Base-by-base conservation (phyloP, 1,139 yeast species). In the Kodamaea anthophila region DNA sequence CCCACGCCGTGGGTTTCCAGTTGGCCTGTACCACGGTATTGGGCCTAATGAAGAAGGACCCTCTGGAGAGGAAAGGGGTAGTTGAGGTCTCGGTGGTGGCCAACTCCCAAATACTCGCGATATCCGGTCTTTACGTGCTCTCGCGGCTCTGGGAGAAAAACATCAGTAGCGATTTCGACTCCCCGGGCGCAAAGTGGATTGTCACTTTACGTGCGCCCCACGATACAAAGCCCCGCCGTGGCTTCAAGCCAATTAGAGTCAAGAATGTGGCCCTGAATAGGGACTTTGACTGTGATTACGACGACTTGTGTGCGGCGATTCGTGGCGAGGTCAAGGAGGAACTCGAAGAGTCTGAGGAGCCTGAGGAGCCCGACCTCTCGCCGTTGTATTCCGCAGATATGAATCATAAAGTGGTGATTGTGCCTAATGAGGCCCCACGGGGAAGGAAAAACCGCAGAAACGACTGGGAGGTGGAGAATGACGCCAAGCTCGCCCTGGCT, bases 1-100 rank as follows among this genome's bases (percentile, higher is more conserved):
- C 53, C 26, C 72, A 72, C 42, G 94, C 86, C 0, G 96, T 87
- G 19, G 97, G 97, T 1, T 82, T 91, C 46, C 79, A 85, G 38
- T 55, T 91, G 33, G 53, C 68, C 1, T 47, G 66, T 2, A 58
- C 66, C 0, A 56, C 56, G 24, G 35, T 73, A 36, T 70, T 70
- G 36, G 49, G 68, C 40, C 50, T 70, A 37, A 54, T 62, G 53
- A 65, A 60, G 43, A n/a, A n/a, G n/a, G n/a, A n/a, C n/a, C n/a
- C n/a, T n/a, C n/a, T n/a, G n/a, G n/a, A n/a, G n/a, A n/a, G n/a
- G n/a, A n/a, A n/a, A n/a, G 60, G 58, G 29, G 21, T 54, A 16
- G 41, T 9, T 20, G 91, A 86, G 44, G 94, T 87, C 1, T 53
- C 88, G 22, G 74, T 91, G 4, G 71, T 91, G 0, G 72, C 88